Conservation (phyloP, 2,329 filamentous ascomycete genomes). For the Cladorrhinum sp. region DNA sequence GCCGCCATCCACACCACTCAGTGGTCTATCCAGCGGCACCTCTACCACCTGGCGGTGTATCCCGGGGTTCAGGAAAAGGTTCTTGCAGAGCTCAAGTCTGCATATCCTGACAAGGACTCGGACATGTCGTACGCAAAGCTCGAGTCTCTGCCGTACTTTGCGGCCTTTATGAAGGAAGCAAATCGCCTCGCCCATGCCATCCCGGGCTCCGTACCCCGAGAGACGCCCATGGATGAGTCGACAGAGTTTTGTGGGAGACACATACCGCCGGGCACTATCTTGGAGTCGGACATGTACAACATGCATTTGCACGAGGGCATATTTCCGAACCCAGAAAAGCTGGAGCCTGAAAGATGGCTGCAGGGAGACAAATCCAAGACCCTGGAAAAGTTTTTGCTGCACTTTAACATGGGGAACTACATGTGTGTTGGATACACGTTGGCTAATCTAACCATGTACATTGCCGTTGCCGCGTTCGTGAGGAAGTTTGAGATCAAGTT, state of each 20-base stretch:
- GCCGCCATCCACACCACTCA: conserved; percentile 2
- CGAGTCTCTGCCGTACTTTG: neutral
- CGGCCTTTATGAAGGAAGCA: neutral
- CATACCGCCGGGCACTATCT: neutral
- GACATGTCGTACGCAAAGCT: neutral
- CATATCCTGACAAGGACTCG: neutral
- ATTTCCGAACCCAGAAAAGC: neutral
- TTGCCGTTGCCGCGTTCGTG: neutral
- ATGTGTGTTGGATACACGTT: conserved; percentile 7
- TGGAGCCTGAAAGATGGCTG: conserved; percentile 4
- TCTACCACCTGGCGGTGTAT: neutral
- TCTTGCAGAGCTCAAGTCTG: neutral
- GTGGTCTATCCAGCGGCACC: neutral
- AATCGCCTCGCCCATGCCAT: neutral
- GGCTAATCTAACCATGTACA: neutral
- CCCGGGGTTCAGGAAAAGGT: neutral
- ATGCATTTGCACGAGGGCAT: neutral
- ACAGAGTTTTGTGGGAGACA: neutral
- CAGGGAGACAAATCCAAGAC: neutral
- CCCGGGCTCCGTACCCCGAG: neutral
- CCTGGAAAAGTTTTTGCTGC: neutral
- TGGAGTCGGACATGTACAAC: conserved; percentile 1
- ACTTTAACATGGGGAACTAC: neutral
- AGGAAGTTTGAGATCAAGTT: conserved; percentile 1
- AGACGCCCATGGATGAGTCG: neutral